Evolutionary conservation across 1,284 basidiomycete genomes (phyloP).

Genomic region (Heterobasidion annosum): DNA sequence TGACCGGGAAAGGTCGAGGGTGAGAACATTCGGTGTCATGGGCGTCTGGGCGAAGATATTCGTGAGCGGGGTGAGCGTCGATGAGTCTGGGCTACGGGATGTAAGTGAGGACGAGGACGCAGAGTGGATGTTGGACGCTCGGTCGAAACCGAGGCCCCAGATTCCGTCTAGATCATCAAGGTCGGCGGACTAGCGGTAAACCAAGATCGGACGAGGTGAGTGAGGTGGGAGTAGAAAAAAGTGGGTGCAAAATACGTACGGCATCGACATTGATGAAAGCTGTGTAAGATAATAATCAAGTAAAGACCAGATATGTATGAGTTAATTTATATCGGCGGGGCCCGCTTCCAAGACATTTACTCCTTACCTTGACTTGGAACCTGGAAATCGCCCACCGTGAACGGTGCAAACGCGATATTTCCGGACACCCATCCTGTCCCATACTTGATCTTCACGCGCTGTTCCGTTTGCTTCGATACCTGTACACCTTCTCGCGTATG

Average conservation of each 20-base stretch:
- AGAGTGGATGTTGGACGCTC: background rate
- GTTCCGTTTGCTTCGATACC: background rate
- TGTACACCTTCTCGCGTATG: background rate
- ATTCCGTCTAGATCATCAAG: background rate
- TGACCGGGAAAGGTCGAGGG: background rate
- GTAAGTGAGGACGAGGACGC: background rate
- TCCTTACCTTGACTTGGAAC: background rate
- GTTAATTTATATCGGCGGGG: too few relatives aligned
- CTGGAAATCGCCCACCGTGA: background rate
- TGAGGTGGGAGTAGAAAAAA: background rate
- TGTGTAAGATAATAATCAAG: background rate
- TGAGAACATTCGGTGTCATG: background rate
- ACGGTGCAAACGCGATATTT: background rate
- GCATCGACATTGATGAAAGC: background rate
- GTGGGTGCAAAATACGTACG: background rate
- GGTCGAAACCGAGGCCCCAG: background rate
- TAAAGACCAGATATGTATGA: background rate
- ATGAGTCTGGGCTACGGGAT: background rate
- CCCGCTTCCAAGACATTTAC: background rate
- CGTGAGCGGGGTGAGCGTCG: background rate
- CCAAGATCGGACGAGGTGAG: background rate
- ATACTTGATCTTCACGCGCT: background rate
- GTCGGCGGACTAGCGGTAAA: background rate
- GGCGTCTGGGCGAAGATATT: constrained; percentile 1
- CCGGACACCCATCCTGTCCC: background rate